Percentiles rank a stretch among this genome's conserved stretches.
Conservation (phyloP, 306 rosid species). For the Prunus kanzakura region DNA sequence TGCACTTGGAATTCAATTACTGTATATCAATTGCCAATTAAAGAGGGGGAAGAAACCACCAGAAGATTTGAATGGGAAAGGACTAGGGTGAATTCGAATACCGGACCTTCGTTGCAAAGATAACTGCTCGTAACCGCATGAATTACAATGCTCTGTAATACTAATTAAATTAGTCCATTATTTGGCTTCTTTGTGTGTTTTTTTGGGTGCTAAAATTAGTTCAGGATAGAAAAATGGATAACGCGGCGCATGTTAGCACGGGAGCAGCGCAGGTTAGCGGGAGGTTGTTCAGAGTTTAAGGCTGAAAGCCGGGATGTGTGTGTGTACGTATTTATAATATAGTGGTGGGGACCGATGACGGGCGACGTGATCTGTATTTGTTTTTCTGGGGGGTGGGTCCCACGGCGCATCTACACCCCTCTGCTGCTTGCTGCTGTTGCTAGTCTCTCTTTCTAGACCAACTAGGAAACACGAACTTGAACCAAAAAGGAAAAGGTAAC, state of each 20-base stretch:
- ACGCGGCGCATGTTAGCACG: not conserved
- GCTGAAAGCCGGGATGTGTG: not conserved
- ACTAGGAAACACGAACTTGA: slow-evolving; percentile 2
- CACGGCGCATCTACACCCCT: slow-evolving; percentile 26
- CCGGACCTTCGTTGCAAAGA: no score
- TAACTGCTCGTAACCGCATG: no score
- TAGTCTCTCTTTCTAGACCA: slow-evolving; percentile 8
- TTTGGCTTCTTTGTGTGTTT: no score
- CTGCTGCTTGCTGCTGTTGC: not conserved
- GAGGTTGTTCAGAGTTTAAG: slow-evolving; percentile 3
- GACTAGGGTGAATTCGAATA: no score
- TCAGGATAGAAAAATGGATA: not conserved
- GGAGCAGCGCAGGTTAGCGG: not conserved
- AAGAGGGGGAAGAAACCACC: not conserved
- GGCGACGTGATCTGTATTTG: not conserved
- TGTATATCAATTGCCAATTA: not conserved
- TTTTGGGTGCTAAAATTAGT: not conserved
- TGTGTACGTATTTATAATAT: not conserved
- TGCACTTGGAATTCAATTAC: no score
- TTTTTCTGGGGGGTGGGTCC: slow-evolving; percentile 21
- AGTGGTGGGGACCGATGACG: not conserved
- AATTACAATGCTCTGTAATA: no score
- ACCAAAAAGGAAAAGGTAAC: not conserved
- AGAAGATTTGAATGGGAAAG: not conserved
- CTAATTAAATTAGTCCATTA: no score